Conservation (phyloP, 192 early-diverging fungal genomes). For the Fimicolochytrium jonesii region DNA sequence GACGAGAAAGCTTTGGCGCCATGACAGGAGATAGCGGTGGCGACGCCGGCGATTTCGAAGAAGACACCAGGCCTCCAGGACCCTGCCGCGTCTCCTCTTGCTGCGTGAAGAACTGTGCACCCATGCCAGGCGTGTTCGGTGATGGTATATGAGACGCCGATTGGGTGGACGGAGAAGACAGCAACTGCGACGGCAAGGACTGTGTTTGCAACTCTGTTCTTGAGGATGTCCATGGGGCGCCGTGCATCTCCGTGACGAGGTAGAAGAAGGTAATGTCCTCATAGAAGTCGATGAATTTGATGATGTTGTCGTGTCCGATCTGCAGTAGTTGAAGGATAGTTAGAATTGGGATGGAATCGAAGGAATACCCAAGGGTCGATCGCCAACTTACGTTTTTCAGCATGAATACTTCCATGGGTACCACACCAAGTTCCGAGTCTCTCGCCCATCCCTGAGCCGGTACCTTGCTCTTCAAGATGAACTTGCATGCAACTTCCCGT, state of each 20-base stretch:
- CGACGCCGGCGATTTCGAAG: neutral
- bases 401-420: conserved; percentile 45
- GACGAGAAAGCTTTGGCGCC: conserved; percentile 12
- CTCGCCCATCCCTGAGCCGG: conserved; percentile 25
- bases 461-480: conserved; percentile 43
- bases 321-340: conserved; percentile 4
- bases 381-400: conserved; percentile 34
- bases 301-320: conserved; percentile 37
- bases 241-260: conserved; percentile 49
- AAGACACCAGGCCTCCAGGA: neutral
- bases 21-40: conserved; percentile 18
- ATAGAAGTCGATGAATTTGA: conserved; percentile 42
- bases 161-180: neutral
- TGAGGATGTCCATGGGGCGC: conserved; percentile 29
- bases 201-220: neutral
- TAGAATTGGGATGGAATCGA: neutral
- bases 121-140: conserved; percentile 2
- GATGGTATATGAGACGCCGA: neutral
- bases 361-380: neutral
- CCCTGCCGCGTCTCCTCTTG: neutral
- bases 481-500: conserved; percentile 45
- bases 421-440: conserved; percentile 34
- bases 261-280: conserved; percentile 46
- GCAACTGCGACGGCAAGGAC: neutral
- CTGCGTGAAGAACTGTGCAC: neutral